phyloP scores from a whole-genome alignment of 2,329 filamentous ascomycete species.

The Talaromyces sp. region DNA sequence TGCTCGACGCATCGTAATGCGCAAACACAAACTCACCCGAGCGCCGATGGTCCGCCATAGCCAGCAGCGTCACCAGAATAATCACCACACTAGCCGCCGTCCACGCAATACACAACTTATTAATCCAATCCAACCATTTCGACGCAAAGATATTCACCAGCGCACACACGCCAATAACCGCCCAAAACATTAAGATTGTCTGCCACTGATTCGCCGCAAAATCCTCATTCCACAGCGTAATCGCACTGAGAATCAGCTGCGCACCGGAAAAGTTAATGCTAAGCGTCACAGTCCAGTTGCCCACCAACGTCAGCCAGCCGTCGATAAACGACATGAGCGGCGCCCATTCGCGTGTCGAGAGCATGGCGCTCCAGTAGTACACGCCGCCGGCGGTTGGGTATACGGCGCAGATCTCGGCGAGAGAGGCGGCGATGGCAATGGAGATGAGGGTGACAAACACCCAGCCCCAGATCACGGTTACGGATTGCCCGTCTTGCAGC shows the following conservation, averaged over 20 bases:
- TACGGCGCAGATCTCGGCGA: conserved; percentile 65
- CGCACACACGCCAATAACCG: conserved; percentile 61
- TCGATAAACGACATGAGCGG: conserved; percentile 65
- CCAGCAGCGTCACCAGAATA: conserved; percentile 59
- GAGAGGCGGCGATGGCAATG: conserved; percentile 58
- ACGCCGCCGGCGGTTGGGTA: conserved; percentile 65
- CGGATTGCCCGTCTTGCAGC: conserved; percentile 62
- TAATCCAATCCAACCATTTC: conserved; percentile 61
- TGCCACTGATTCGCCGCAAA: conserved; percentile 65
- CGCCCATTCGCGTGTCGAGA: conserved; percentile 60
- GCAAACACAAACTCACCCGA: conserved; percentile 61
- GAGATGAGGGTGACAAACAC: conserved; percentile 61
- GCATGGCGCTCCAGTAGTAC: conserved; percentile 68
- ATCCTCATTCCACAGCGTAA: conserved; percentile 64
- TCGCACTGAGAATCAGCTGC: conserved; percentile 62
- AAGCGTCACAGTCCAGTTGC: conserved; percentile 65
- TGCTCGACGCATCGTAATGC: conserved; percentile 61
- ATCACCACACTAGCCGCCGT: conserved; percentile 62
- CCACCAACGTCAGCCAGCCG: conserved; percentile 67
- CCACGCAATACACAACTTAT: conserved; percentile 70
- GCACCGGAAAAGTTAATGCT: conserved; percentile 70
- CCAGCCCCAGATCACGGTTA: conserved; percentile 68
- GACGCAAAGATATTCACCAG: conserved; percentile 60
- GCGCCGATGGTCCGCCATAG: conserved; percentile 54
- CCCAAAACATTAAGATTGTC: conserved; percentile 68